Evolutionary conservation across 495 filamentous ascomycete genomes (phyloP).

Genomic region (Hypoxylon cercidicola): DNA sequence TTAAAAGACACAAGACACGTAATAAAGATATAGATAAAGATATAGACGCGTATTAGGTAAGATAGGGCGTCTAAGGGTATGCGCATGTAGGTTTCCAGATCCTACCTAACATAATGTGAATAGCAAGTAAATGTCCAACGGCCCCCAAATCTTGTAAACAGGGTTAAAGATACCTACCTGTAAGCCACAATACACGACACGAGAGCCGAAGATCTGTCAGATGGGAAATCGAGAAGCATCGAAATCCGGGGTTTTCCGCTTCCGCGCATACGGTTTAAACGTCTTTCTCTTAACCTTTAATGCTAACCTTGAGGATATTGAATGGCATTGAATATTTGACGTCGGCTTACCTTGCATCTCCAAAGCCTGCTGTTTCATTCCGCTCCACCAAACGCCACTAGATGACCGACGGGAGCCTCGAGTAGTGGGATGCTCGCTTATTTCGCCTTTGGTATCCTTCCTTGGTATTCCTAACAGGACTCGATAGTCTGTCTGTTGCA

Average conservation of each 20-base stretch:
- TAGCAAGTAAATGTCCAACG: background rate
- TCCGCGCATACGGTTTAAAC: background rate
- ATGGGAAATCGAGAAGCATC: background rate
- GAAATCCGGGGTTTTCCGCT: background rate
- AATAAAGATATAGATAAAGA: slow-evolving; percentile 7
- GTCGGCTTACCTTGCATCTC: slow-evolving; percentile 1
- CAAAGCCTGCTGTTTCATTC: background rate
- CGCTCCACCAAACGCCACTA: too few species aligned
- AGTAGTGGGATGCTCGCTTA: background rate
- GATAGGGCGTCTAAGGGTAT: background rate
- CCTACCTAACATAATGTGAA: slow-evolving; percentile 6
- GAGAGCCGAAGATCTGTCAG: too few species aligned
- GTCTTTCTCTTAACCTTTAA: background rate
- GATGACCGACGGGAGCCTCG: background rate
- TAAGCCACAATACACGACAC: slow-evolving; percentile 1
- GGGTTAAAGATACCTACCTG: slow-evolving; percentile 4
- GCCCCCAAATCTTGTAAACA: slow-evolving; percentile 3
- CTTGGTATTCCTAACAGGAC: slow-evolving; percentile 4
- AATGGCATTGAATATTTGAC: background rate
- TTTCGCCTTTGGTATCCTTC: slow-evolving; percentile 2
- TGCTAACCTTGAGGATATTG: background rate
- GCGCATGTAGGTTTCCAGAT: slow-evolving; percentile 1
- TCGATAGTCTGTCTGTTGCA: slow-evolving; percentile 7
- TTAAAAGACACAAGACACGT: background rate
- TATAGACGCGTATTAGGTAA: slow-evolving; percentile 19